Conservation (phyloP, 306 rosid species). For the Abrus pulchellus region DNA sequence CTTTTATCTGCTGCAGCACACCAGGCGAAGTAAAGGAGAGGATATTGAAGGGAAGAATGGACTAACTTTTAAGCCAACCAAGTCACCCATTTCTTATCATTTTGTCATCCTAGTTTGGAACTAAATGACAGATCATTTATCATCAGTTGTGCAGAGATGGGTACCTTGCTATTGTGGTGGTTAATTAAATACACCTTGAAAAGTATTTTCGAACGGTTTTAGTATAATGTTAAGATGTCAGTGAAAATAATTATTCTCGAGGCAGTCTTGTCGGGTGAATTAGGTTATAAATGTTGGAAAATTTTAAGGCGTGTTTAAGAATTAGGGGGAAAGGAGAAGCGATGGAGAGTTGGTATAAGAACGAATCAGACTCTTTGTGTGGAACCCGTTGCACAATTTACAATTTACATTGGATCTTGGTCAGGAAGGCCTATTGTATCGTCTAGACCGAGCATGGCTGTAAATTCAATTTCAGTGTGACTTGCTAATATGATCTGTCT, state of each 20-base stretch:
- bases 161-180: not conserved
- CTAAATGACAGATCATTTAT: not conserved
- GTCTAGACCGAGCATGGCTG: no score
- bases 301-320: not conserved
- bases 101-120: conserved; percentile 2
- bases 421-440: no score
- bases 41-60: conserved; percentile 37
- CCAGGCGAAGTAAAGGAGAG: conserved; percentile 30
- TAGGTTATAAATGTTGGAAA: not conserved
- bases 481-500: no score
- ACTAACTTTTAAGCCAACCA: not conserved
- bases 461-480: no score
- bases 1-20: conserved; percentile 23
- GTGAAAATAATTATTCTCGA: not conserved
- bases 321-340: no score
- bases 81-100: not conserved
- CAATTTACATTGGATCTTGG: no score
- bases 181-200: not conserved
- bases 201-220: not conserved
- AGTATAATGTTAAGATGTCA: not conserved
- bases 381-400: no score
- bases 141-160: conserved; percentile 19
- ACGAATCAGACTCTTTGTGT: no score
- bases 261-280: conserved; percentile 6
- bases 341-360: no score